Percentiles rank a stretch among this genome's conserved stretches.
These are phyloP conservation scores for Penicillium rolfsii DNA, from an alignment of 2,329 filamentous ascomycete species.

Conservation along the genomic window DNA sequence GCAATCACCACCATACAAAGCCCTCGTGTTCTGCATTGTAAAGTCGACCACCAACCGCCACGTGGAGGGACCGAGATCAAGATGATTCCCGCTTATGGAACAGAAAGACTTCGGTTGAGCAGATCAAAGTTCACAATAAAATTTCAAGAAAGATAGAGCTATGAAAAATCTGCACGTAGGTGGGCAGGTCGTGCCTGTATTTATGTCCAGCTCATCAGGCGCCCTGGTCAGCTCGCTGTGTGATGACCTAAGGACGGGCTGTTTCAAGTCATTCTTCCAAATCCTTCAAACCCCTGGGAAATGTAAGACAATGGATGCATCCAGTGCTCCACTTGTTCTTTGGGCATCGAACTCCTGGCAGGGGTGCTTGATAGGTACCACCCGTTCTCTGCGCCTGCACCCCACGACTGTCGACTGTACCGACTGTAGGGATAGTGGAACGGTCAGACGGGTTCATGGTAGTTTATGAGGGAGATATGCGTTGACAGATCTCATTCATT, in stretches of 20 bases:
- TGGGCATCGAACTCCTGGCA: not conserved
- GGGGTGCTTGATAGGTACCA: too few species aligned
- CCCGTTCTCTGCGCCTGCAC: too few species aligned
- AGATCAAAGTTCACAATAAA: not conserved
- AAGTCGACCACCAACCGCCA: constrained; percentile 8
- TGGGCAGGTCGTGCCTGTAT: constrained; percentile 1
- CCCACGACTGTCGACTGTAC: too few species aligned
- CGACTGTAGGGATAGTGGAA: too few species aligned
- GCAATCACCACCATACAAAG: not conserved
- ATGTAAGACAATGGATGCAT: constrained; percentile 3
- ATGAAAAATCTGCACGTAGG: not conserved
- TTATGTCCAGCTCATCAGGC: not conserved
- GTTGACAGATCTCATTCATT: too few species aligned
- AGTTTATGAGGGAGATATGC: too few species aligned
- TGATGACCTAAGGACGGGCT: not conserved
- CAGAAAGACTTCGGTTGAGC: not conserved
- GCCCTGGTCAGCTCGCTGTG: not conserved
- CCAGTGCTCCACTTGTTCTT: constrained; percentile 7
- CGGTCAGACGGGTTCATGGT: too few species aligned
- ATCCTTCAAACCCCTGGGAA: not conserved
- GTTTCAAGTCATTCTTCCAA: not conserved
- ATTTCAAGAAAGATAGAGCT: too few species aligned
- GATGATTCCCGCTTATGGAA: not conserved
- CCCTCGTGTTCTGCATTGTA: constrained; percentile 9
- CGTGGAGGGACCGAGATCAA: not conserved